phyloP scores from a whole-genome alignment of 257 asterid genomes.

The Plantago ovata region DNA sequence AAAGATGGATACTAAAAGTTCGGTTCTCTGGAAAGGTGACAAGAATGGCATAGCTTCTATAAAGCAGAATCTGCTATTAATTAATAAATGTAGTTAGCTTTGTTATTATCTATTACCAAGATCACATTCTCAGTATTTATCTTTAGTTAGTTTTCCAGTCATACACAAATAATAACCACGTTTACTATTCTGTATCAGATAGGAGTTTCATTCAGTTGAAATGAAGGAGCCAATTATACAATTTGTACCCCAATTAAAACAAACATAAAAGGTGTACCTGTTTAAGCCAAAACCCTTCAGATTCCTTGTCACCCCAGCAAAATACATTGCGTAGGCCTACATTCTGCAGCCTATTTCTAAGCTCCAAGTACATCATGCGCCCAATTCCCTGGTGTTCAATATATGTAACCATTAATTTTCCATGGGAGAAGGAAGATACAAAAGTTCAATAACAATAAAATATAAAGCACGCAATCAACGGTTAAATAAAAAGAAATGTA shows the following conservation, averaged over 20 bases:
- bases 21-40: too few species aligned
- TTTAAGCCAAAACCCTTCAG: constrained; percentile 88
- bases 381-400: constrained; percentile 73
- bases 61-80: too few species aligned
- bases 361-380: constrained; percentile 50
- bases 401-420: constrained; percentile 7
- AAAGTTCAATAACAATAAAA: constrained; percentile 7
- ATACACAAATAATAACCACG: too few species aligned
- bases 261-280: constrained; percentile 45
- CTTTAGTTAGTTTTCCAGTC: too few species aligned
- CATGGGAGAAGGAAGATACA: constrained; percentile 1
- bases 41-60: too few species aligned
- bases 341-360: constrained; percentile 61
- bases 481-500: neutral
- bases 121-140: too few species aligned
- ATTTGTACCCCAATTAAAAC: constrained; percentile 2
- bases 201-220: neutral
- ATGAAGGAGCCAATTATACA: neutral
- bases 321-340: constrained; percentile 67
- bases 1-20: too few species aligned
- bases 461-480: constrained; percentile 7
- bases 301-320: constrained; percentile 91
- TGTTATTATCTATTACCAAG: too few species aligned
- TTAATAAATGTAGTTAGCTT: too few species aligned
- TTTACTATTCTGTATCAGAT: too few species aligned